Evolutionary conservation across 352 stramenopile species (phyloP).

Genomic region (Globisporangium parvum): DNA sequence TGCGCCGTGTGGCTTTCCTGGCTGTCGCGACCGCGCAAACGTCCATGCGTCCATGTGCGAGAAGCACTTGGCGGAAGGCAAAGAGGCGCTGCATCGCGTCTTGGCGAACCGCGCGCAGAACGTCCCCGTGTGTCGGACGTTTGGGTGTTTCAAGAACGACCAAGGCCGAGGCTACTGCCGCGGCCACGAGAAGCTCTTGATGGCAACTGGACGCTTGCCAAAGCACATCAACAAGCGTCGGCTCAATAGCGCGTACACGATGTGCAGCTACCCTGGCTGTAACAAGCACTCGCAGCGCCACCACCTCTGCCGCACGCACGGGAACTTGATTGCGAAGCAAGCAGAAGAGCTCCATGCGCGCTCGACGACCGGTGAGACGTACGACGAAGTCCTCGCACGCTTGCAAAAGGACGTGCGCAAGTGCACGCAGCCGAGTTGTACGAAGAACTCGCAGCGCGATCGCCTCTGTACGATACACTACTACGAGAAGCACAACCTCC

Average conservation of each 20-base stretch:
- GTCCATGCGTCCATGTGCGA: slow-evolving; percentile 60
- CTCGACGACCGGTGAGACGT: slow-evolving; percentile 32
- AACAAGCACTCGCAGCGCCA: slow-evolving; percentile 82
- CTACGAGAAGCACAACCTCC: slow-evolving; percentile 60
- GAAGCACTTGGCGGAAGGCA: slow-evolving; percentile 60
- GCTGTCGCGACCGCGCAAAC: slow-evolving; percentile 71
- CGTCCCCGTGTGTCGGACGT: slow-evolving; percentile 67
- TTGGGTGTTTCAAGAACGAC: slow-evolving; percentile 86
- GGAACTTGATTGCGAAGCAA: slow-evolving; percentile 74
- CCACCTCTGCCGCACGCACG: slow-evolving; percentile 81
- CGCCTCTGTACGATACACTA: slow-evolving; percentile 81
- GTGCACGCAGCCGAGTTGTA: slow-evolving; percentile 72
- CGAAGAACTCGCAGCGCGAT: slow-evolving; percentile 85
- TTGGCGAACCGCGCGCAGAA: slow-evolving; percentile 61
- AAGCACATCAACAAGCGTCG: slow-evolving; percentile 80
- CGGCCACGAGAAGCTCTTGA: slow-evolving; percentile 82
- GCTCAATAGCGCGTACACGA: slow-evolving; percentile 85
- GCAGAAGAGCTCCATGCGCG: slow-evolving; percentile 54
- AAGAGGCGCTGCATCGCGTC: slow-evolving; percentile 64
- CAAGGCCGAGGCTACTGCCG: slow-evolving; percentile 81
- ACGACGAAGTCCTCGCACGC: slow-evolving; percentile 58
- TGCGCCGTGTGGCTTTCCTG: slow-evolving; percentile 77
- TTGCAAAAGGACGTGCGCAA: slow-evolving; percentile 76
- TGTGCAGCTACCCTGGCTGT: slow-evolving; percentile 82
- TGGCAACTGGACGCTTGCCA: slow-evolving; percentile 68